Evolutionary conservation across 495 filamentous ascomycete species (phyloP).

Genomic region (Rusavskia elegans): DNA sequence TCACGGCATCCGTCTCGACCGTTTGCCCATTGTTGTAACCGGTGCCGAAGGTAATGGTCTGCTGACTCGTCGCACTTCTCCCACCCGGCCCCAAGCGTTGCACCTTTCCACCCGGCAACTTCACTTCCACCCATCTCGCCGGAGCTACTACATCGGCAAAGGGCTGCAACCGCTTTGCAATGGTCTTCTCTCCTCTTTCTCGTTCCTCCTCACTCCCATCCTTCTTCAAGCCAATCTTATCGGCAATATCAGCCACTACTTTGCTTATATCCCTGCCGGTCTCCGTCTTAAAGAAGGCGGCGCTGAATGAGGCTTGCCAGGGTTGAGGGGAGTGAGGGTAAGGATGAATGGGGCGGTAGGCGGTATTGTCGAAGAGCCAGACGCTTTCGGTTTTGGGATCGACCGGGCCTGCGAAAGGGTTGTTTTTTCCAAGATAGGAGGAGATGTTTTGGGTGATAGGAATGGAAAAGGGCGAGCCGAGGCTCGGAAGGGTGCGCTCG

Average conservation of each 20-base stretch:
- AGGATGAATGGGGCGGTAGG: slow-evolving; percentile 35
- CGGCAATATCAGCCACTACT: slow-evolving; percentile 52
- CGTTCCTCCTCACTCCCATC: slow-evolving; percentile 24
- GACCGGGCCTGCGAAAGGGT: slow-evolving; percentile 23
- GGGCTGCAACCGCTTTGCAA: slow-evolving; percentile 54
- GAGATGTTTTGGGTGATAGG: slow-evolving; percentile 9
- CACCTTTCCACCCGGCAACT: slow-evolving; percentile 24
- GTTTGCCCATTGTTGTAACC: slow-evolving; percentile 21
- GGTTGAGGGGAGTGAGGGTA: slow-evolving; percentile 13
- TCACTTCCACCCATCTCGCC: slow-evolving; percentile 43
- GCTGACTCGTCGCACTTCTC: slow-evolving; percentile 11
- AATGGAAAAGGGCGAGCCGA: slow-evolving; percentile 9
- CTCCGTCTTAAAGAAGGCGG: slow-evolving; percentile 59
- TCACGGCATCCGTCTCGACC: slow-evolving; percentile 25
- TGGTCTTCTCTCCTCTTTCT: slow-evolving; percentile 35
- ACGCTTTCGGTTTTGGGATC: slow-evolving; percentile 44
- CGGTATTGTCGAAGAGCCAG: slow-evolving; percentile 87
- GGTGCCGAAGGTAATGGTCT: slow-evolving; percentile 1
- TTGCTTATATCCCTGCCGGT: slow-evolving; percentile 48
- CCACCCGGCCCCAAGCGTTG: slow-evolving; percentile 29
- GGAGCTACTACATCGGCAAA: slow-evolving; percentile 65
- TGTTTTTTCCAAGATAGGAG: slow-evolving; percentile 17
- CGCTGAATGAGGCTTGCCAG: slow-evolving; percentile 71
- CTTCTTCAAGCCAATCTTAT: slow-evolving; percentile 56
- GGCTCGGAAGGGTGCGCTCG: slow-evolving; percentile 6